Conservation (phyloP, 805 yeast genomes). For the Danielia reshetovae region DNA sequence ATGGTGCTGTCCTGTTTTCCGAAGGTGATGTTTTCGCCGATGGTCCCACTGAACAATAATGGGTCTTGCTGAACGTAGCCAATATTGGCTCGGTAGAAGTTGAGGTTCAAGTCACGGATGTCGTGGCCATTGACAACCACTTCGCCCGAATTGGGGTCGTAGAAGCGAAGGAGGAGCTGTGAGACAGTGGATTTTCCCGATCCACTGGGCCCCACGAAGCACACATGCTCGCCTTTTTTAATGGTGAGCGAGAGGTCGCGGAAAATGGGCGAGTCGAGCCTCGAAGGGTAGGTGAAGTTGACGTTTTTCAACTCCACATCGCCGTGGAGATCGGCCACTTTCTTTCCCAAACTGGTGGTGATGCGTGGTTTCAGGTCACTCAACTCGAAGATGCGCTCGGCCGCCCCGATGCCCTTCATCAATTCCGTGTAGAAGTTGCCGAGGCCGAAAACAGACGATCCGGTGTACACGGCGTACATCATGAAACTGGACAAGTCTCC, state of each 20-base stretch:
- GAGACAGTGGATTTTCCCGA: constrained; percentile 91
- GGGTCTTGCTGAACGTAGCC: constrained; percentile 98
- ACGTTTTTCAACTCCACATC: constrained; percentile 62
- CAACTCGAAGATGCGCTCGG: constrained; percentile 84
- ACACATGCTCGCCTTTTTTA: constrained; percentile 78
- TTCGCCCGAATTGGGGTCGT: constrained; percentile 68
- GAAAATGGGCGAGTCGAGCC: constrained; percentile 70
- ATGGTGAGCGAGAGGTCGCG: constrained; percentile 55
- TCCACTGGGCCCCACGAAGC: constrained; percentile 96
- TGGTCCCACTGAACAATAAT: constrained; percentile 77
- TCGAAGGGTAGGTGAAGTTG: constrained; percentile 76
- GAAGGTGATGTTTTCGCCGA: constrained; percentile 78
- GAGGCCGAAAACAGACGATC: constrained; percentile 85
- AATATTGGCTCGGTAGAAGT: constrained; percentile 64
- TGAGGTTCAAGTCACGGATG: constrained; percentile 62
- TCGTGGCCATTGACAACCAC: constrained; percentile 63
- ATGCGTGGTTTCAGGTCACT: constrained; percentile 74
- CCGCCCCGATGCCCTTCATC: constrained; percentile 98
- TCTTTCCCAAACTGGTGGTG: constrained; percentile 58
- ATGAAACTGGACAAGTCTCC: constrained; percentile 91
- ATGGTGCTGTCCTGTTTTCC: constrained; percentile 59
- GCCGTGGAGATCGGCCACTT: constrained; percentile 42
- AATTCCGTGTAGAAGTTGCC: constrained; percentile 90
- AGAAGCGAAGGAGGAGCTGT: constrained; percentile 74
- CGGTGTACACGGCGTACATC: constrained; percentile 94